Evolutionary conservation across 129 eudicot species (phyloP).

Genomic region (Chrysanthemum seticuspe): DNA sequence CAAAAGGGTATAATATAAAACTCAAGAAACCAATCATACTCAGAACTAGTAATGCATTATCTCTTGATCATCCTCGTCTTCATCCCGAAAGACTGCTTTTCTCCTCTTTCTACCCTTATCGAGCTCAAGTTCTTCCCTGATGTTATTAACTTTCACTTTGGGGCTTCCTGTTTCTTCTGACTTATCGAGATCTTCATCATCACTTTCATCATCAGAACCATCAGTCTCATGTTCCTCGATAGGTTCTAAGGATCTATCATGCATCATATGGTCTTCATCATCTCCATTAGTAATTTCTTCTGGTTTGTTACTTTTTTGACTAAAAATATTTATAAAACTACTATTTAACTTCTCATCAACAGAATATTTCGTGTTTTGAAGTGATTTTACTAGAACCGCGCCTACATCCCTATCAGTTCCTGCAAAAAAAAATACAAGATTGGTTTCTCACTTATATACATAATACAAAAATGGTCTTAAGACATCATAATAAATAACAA

Average conservation of each 20-base stretch:
- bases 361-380: conserved; percentile 73
- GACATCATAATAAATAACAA: neutral
- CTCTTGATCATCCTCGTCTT: conserved; percentile 45
- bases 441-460: neutral
- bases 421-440: conserved; percentile 28
- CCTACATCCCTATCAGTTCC: conserved; percentile 81
- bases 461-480: neutral
- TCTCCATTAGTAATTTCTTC: conserved; percentile 36
- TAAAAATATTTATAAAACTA: conserved; percentile 68
- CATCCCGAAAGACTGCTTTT: conserved; percentile 66
- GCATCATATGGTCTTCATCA: conserved; percentile 37
- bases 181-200: conserved; percentile 38
- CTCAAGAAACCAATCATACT: neutral
- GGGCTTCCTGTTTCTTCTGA: conserved; percentile 24
- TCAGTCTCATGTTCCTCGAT: conserved; percentile 44
- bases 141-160: conserved; percentile 33
- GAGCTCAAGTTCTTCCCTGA: conserved; percentile 59
- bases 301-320: conserved; percentile 33
- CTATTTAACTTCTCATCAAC: conserved; percentile 67
- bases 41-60: conserved; percentile 27
- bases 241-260: conserved; percentile 25
- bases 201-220: conserved; percentile 55
- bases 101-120: conserved; percentile 81
- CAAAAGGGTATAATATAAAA: neutral
- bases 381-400: conserved; percentile 74